Evolutionary conservation across 257 asterid genomes (phyloP).

Genomic region (Solanum ossicruentum): DNA sequence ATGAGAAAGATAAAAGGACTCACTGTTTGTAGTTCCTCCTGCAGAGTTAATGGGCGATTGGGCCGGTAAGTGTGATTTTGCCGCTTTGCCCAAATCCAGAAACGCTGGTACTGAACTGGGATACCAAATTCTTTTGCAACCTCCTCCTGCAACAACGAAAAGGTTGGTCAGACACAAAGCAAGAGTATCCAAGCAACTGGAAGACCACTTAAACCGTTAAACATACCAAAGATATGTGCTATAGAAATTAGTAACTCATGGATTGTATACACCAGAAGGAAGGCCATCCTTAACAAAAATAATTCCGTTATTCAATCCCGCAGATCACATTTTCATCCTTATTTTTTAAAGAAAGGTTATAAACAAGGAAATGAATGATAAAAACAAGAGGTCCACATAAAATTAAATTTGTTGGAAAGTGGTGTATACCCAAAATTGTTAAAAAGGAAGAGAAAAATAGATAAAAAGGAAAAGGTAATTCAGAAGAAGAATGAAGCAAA

Average conservation of each 20-base stretch:
- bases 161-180: not conserved
- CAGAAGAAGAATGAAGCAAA: not conserved
- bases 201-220: not conserved
- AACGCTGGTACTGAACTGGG: slow-evolving; percentile 85
- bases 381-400: not conserved
- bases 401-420: not conserved
- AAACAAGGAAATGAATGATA: not conserved
- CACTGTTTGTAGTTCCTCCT: slow-evolving; percentile 82
- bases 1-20: not conserved
- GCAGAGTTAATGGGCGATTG: slow-evolving; percentile 83
- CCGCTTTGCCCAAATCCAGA: slow-evolving; percentile 97
- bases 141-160: slow-evolving; percentile 55
- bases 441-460: not conserved
- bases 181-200: not conserved
- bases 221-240: not conserved
- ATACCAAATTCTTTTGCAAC: slow-evolving; percentile 80
- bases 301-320: not conserved
- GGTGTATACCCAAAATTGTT: not conserved
- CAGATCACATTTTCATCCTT: not conserved
- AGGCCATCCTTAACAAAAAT: not conserved
- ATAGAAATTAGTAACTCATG: not conserved
- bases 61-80: slow-evolving; percentile 98
- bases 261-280: not conserved
- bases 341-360: not conserved
- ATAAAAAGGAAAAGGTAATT: not conserved